Conservation (phyloP, 306 rosid genomes). For the Ammopiptanthus mongolicus region DNA sequence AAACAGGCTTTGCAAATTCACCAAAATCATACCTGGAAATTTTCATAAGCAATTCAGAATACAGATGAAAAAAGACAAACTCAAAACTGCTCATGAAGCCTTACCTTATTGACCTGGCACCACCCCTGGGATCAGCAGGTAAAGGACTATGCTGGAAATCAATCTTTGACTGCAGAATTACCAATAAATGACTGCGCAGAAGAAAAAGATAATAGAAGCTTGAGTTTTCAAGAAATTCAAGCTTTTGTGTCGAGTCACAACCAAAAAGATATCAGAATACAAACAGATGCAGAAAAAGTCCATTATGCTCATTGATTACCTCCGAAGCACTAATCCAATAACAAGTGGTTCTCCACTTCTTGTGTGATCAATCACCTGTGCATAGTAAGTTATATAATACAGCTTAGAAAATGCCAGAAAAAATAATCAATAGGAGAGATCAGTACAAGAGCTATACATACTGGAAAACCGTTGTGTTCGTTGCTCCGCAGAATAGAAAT, state of each 20-base stretch:
- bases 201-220: slow-evolving; percentile 21
- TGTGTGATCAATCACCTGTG: slow-evolving; percentile 91
- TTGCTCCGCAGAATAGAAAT: slow-evolving; percentile 79
- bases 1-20: slow-evolving; percentile 92
- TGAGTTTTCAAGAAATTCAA: neutral
- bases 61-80: slow-evolving; percentile 24
- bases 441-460: slow-evolving; percentile 42
- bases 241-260: slow-evolving; percentile 18
- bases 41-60: slow-evolving; percentile 27
- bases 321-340: slow-evolving; percentile 88
- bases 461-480: slow-evolving; percentile 93
- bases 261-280: neutral
- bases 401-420: slow-evolving; percentile 22
- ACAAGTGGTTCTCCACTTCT: slow-evolving; percentile 83
- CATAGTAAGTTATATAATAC: slow-evolving; percentile 26
- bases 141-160: slow-evolving; percentile 93
- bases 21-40: slow-evolving; percentile 64
- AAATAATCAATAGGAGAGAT: neutral
- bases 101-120: slow-evolving; percentile 57
- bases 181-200: slow-evolving; percentile 80
- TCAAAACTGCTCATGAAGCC: neutral
- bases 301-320: slow-evolving; percentile 40
- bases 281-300: neutral
- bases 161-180: slow-evolving; percentile 80
- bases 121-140: slow-evolving; percentile 61